Evolutionary conservation across 208 protist species (phyloP).

Genomic region (Naegleria fowleri): DNA sequence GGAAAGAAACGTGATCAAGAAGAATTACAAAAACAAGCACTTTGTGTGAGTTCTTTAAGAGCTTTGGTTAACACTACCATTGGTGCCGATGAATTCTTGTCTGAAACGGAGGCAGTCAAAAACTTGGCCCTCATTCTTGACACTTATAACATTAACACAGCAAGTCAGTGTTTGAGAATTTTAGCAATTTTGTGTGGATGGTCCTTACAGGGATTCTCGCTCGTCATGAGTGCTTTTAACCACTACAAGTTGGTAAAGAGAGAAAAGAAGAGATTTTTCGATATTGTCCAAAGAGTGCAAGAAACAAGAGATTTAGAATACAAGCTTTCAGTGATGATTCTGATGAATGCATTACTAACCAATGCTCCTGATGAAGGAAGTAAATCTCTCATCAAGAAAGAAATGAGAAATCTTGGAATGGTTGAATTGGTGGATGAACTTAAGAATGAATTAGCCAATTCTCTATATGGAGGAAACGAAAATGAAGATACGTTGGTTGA

Average conservation of each 20-base stretch:
- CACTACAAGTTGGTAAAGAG: slow-evolving; percentile 11
- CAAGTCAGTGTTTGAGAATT: neutral
- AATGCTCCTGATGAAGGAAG: slow-evolving; percentile 5
- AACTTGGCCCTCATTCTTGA: slow-evolving; percentile 1
- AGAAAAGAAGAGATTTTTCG: neutral
- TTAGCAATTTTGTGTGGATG: slow-evolving; percentile 3
- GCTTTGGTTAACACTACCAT: neutral
- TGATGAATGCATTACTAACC: neutral
- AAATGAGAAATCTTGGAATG: slow-evolving; percentile 6
- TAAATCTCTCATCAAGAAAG: neutral
- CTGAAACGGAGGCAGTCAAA: neutral
- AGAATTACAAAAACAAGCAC: neutral
- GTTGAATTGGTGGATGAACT: neutral
- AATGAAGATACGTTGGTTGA: neutral
- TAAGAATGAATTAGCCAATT: neutral
- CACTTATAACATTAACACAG: neutral
- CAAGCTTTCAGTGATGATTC: neutral
- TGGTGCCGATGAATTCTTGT: neutral
- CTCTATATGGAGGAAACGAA: neutral
- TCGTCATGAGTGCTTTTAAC: neutral
- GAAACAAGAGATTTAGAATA: slow-evolving; percentile 7
- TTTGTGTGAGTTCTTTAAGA: neutral
- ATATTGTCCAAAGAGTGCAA: neutral
- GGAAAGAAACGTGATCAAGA: neutral
- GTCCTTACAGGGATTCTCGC: neutral